phyloP scores from a whole-genome alignment of 805 yeast species.

The Phaffomyces opuntiae region DNA sequence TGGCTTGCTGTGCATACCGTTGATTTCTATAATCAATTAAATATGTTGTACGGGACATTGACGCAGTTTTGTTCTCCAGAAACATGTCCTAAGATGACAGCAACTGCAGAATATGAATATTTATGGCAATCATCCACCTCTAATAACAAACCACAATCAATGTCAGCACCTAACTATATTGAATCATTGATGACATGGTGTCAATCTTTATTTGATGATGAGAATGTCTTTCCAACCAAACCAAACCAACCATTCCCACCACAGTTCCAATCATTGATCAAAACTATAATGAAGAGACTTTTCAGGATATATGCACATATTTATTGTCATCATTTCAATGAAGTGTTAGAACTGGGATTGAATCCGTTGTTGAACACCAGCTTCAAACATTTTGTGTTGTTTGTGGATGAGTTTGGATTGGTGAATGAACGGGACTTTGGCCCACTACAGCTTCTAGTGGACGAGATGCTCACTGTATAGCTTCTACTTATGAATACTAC shows the following conservation, averaged over 20 bases:
- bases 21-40: constrained; percentile 91
- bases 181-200: constrained; percentile 94
- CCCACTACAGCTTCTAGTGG: constrained; percentile 79
- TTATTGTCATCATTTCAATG: constrained; percentile 96
- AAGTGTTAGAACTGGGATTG: constrained; percentile 83
- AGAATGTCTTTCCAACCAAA: constrained; percentile 81
- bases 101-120: constrained; percentile 94
- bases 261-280: constrained; percentile 70
- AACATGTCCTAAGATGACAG: constrained; percentile 97
- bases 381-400: constrained; percentile 86
- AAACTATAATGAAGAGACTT: constrained; percentile 82
- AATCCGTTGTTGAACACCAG: constrained; percentile 92
- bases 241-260: constrained; percentile 89
- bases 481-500: background rate
- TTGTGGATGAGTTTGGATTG: constrained; percentile 76
- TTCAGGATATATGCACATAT: constrained; percentile 96
- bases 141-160: constrained; percentile 66
- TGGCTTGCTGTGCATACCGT: constrained; percentile 99
- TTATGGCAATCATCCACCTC: constrained; percentile 84
- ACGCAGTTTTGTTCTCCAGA: constrained; percentile 94
- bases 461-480: constrained; percentile 25
- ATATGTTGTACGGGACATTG: constrained; percentile 92
- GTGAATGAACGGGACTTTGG: constrained; percentile 81
- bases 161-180: constrained; percentile 92
- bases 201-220: constrained; percentile 88